Evolutionary conservation across 116 monocot species (phyloP), one percentile per base, ranked within the genome.

Genomic region (Trichopus zeylanicus): DNA sequence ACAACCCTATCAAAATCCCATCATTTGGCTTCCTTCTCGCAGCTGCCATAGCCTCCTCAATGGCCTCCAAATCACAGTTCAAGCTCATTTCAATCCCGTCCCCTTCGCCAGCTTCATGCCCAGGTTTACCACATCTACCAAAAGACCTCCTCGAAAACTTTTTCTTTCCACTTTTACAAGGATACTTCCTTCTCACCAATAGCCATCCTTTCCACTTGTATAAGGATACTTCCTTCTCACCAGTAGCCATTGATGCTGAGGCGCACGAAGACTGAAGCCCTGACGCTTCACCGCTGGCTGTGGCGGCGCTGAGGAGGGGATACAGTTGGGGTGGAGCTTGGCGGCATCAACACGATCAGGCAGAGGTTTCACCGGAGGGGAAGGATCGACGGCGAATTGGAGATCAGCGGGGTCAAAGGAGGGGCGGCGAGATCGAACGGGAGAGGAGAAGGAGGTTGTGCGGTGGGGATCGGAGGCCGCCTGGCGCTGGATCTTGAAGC

Each of bases 241-340:
- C n/a, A n/a, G 37, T 81, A 72, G 15, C 91, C 87, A 53, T 90
- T 95, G 23, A 95, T 81, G 28, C 87, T 95, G 26, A 95, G 58
- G 56, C 77, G 77, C 23, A 95, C 91, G 58, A 90, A 95, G 46
- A 9, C 66, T 61, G 56, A 16, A 60, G 49, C 60, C 77, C 48
- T 64, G 31, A 47, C 57, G 61, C 58, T 81, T 79, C 46, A 48
- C 68, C 61, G 16, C 32, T 26, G 59, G 68, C 67, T 39, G 38
- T 12, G 58, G 31, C 6, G 62, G 58, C 15, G 37, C 49, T 3
- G 67, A 39, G 18, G 70, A 27, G 20, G 55, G 74, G 9, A 89
- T 67, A 59, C 73, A 78, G 56, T 89, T 89, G 7, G 82, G 89
- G 55, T 77, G 78, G 10, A 74, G 10, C 31, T 63, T 73, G 31